phyloP scores from a whole-genome alignment of 345 rosid genomes.

The Lepidium africanum region DNA sequence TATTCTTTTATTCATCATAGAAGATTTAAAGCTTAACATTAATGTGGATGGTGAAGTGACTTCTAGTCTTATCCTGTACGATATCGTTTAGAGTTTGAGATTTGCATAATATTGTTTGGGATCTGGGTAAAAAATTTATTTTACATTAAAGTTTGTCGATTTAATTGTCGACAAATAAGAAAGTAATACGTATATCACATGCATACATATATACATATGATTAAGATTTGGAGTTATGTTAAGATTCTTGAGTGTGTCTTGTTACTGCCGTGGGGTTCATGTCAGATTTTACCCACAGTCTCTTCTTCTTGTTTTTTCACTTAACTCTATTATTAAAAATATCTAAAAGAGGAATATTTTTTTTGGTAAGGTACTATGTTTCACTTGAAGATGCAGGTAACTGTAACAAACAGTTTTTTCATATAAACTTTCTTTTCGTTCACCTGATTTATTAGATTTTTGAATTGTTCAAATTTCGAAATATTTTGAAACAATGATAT shows the following conservation, averaged over 20 bases:
- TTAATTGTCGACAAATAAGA: too few relatives aligned
- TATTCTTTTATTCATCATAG: slow-evolving; percentile 17
- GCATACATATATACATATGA: not conserved
- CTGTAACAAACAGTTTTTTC: not conserved
- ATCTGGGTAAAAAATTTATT: too few relatives aligned
- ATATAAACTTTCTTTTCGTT: not conserved
- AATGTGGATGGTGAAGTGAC: not conserved
- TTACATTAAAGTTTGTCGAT: too few relatives aligned
- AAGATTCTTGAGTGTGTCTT: slow-evolving; percentile 22
- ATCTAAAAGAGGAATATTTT: not conserved
- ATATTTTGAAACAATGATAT: not conserved
- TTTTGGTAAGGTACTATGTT: not conserved
- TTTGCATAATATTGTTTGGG: too few relatives aligned
- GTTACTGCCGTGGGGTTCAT: slow-evolving; percentile 28
- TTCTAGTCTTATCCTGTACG: too few relatives aligned
- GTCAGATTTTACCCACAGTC: slow-evolving; percentile 21
- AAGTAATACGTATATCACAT: too few relatives aligned
- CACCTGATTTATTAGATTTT: not conserved
- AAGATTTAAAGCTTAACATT: not conserved
- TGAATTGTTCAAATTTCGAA: not conserved
- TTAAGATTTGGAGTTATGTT: slow-evolving; percentile 9
- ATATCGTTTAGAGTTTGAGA: too few relatives aligned
- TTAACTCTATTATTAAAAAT: not conserved
- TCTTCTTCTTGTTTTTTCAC: not conserved
- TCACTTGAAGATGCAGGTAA: not conserved